A percentile compares a stretch with the other conserved stretches of the same genome.
These are phyloP conservation scores for Agroathelia rolfsii DNA, from an alignment of 1,284 basidiomycete species.

Conservation along the genomic window DNA sequence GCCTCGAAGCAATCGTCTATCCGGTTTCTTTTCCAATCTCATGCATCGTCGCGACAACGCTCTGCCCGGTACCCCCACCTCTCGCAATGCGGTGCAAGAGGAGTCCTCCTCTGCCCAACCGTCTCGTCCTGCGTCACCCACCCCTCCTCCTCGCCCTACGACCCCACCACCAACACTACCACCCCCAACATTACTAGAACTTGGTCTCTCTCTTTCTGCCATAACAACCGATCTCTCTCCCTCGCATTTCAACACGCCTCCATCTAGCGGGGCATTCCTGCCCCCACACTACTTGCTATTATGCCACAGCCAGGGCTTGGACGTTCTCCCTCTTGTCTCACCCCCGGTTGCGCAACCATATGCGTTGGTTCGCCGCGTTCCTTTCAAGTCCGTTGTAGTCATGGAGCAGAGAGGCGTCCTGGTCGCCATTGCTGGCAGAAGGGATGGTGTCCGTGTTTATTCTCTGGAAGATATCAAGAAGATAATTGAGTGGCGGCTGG, in stretches of 20 bases:
- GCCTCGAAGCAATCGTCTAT: conserved; percentile 60
- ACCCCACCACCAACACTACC: conserved; percentile 65
- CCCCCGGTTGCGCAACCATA: conserved; percentile 69
- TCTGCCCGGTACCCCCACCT: conserved; percentile 17
- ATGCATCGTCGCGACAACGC: conserved; percentile 58
- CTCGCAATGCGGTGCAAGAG: conserved; percentile 17
- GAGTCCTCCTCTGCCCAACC: conserved; percentile 16
- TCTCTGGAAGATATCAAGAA: conserved; percentile 75
- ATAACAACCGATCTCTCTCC: conserved; percentile 59
- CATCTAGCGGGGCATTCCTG: conserved; percentile 65
- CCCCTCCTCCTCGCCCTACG: conserved; percentile 32
- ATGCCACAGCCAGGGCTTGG: conserved; percentile 73
- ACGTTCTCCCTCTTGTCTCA: conserved; percentile 63
- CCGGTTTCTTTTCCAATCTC: conserved; percentile 71
- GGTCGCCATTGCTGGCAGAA: conserved; percentile 72
- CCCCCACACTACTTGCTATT: conserved; percentile 72
- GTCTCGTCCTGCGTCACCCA: conserved; percentile 44
- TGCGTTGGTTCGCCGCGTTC: conserved; percentile 66
- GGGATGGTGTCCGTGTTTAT: conserved; percentile 77
- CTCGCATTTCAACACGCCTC: conserved; percentile 67
- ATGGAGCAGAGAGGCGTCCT: conserved; percentile 82
- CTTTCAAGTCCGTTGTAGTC: conserved; percentile 75
- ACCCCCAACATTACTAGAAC: conserved; percentile 60
- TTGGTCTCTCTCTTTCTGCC: conserved; percentile 60
- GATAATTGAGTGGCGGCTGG: conserved; percentile 76